Percentiles rank a stretch among this genome's conserved stretches.
These are phyloP conservation scores for Fennellomyces sp. DNA, from an alignment of 371 early-diverging fungal species.

Conservation along the genomic window DNA sequence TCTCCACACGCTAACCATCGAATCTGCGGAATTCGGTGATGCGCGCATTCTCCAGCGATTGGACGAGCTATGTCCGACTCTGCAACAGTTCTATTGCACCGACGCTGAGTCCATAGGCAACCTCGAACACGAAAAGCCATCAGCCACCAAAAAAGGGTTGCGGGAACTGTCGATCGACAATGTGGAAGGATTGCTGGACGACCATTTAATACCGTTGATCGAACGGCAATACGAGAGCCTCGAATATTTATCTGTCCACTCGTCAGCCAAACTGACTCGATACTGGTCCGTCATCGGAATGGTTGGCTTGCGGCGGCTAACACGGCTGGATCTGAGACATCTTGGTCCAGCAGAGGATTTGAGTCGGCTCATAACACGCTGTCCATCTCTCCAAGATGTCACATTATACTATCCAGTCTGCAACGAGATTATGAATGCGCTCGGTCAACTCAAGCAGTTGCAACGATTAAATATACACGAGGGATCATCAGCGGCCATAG, in stretches of 20 bases:
- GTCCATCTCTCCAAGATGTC: constrained; percentile 4
- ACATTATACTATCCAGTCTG: background rate
- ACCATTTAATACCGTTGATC: background rate
- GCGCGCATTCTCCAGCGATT: background rate
- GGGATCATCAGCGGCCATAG: background rate
- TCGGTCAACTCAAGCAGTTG: background rate
- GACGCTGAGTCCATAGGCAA: background rate
- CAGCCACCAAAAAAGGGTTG: background rate
- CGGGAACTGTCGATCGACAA: background rate
- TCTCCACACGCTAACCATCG: background rate
- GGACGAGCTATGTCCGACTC: constrained; percentile 4
- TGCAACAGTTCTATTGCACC: background rate
- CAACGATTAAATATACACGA: background rate
- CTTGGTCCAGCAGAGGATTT: background rate
- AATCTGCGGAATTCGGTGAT: constrained; percentile 2
- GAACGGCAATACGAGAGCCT: background rate
- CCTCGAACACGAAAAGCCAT: background rate
- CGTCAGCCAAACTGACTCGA: background rate
- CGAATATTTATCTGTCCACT: background rate
- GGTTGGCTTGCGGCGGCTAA: background rate
- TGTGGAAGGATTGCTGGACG: background rate
- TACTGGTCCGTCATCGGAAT: background rate
- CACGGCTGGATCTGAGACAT: background rate
- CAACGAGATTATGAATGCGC: background rate
- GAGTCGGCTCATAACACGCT: background rate